phyloP scores from a whole-genome alignment of 2,329 filamentous ascomycete species.

The Drechmeria coniospora region DNA sequence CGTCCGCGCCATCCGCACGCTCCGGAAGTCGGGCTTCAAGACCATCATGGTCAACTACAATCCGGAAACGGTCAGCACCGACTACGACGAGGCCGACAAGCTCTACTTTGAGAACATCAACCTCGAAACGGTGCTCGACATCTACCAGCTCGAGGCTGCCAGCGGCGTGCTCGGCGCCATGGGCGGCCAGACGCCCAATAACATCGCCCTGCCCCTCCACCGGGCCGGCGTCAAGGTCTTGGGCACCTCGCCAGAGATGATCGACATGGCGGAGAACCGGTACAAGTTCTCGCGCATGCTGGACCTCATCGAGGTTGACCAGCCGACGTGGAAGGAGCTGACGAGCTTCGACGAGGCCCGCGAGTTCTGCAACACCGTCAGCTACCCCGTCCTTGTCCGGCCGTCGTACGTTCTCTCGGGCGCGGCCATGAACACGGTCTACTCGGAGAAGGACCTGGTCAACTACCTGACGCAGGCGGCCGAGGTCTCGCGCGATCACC shows the following conservation, averaged over 20 bases:
- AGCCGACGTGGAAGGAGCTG: conserved; percentile 95
- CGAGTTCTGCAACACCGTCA: conserved; percentile 73
- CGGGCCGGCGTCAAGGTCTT: conserved; percentile 83
- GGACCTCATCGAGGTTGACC: conserved; percentile 85
- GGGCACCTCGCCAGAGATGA: conserved; percentile 97
- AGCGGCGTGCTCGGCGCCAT: conserved; percentile 84
- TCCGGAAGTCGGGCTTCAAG: conserved; percentile 72
- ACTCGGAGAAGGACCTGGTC: conserved; percentile 84
- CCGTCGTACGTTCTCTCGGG: conserved; percentile 95
- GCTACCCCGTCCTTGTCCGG: conserved; percentile 85
- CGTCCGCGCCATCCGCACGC: conserved; percentile 79
- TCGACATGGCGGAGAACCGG: conserved; percentile 90
- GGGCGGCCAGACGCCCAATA: conserved; percentile 96
- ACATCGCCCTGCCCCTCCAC: conserved; percentile 82
- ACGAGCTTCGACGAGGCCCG: conserved; percentile 87
- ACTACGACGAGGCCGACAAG: conserved; percentile 87
- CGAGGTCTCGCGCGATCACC: conserved; percentile 87
- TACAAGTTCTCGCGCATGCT: conserved; percentile 99
- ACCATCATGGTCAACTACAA: conserved; percentile 96
- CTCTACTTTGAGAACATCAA: conserved; percentile 96
- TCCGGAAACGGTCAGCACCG: conserved; percentile 76
- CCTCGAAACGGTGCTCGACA: conserved; percentile 78
- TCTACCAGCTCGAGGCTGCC: conserved; percentile 75
- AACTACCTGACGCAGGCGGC: conserved; percentile 79
- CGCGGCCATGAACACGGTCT: conserved; percentile 98